Evolutionary conservation across 1,139 yeast genomes (phyloP), one percentile per base, ranked within the genome.

Genomic region (Saccharomyces hybrid): DNA sequence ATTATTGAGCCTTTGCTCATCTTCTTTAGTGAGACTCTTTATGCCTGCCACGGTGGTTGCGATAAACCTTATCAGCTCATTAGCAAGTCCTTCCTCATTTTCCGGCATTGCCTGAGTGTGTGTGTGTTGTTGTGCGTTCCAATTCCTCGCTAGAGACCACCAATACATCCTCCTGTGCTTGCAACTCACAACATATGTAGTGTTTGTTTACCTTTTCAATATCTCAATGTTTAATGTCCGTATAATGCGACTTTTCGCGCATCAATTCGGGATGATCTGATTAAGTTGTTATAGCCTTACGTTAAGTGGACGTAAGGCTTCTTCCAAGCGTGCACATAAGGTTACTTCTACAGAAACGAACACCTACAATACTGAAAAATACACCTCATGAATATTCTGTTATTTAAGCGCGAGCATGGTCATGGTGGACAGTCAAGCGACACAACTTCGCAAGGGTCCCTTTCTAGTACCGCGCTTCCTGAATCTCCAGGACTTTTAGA

Each of bases 231-330:
- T 16, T 16, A 47, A 27, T 14, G 47, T 28, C 49, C 38, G 49
- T 47, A 29, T 27, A 47, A 32, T 24, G 38, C 38, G 49, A 47
- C 49, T 16, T 38, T 38, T 12, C 24, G 49, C 38, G 49, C 38
- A 19, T 47, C 38, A 47, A 26, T 19, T 29, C 38, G 38, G 38
- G 21, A 51, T 51, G 53, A 47, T 21, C 38, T 21, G 44, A 38
- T 21, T 24, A 19, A 31, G 34, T 32, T 24, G 34, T 47, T 51
- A 46, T 27, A 46, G 32, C 26, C 53, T 21, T 28, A 49, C 26
- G 27, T 41, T 31, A 49, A 50, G 49, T 16, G 2, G 48, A 49
- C 38, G 7, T 19, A 31, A 21, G 2, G 26, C 26, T 4, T 24
- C 26, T 5, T 24, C 1, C 26, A 24, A 24, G 26, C 26, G 26